Conservation (phyloP, 1,139 yeast species). For the Saccharomyces hybrid region DNA sequence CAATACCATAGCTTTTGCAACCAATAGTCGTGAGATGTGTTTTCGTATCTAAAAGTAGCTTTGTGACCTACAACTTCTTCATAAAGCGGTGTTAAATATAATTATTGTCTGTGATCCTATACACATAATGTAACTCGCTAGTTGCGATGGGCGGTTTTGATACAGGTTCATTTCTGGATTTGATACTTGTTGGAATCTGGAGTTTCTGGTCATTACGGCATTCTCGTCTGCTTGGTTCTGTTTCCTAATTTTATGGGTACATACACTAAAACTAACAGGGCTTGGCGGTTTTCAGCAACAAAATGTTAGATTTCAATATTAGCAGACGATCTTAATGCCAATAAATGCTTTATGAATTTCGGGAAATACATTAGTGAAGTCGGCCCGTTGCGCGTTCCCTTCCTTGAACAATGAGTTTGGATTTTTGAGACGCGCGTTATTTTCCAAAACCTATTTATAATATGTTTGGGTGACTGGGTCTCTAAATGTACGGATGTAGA, state of each 20-base stretch:
- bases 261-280: slow-evolving; percentile 1
- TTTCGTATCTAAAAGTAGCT: not conserved
- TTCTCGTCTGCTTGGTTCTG: not conserved
- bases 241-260: not conserved
- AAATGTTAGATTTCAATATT: not conserved
- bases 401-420: not conserved
- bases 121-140: not conserved
- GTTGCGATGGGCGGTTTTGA: not conserved
- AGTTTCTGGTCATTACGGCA: not conserved
- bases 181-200: not conserved
- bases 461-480: not conserved
- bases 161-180: not conserved
- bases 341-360: not conserved
- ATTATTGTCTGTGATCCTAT: not conserved
- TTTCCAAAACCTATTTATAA: too few species aligned
- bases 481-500: not conserved
- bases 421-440: not conserved
- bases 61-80: too few species aligned
- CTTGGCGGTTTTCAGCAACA: not conserved
- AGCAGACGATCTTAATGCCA: not conserved
- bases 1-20: not conserved
- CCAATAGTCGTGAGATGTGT: not conserved
- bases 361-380: not conserved
- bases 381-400: not conserved
- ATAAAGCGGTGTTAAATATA: too few species aligned